Conservation (phyloP, 2,329 filamentous ascomycete species). For the Clonostachys chloroleuca region DNA sequence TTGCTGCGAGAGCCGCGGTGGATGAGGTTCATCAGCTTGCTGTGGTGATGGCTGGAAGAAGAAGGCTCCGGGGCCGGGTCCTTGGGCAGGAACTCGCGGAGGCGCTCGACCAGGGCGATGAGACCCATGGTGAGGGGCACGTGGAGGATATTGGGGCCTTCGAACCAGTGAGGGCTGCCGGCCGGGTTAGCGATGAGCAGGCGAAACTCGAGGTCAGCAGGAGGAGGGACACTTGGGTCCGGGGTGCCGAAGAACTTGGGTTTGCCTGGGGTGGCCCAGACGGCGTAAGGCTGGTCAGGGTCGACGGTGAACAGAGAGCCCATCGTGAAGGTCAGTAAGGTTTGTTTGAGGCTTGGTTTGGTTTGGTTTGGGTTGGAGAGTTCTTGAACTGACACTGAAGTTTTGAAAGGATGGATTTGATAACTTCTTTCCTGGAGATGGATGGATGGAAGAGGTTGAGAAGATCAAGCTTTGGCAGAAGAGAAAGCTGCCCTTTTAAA, state of each 20-base stretch:
- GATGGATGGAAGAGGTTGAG: too few relatives aligned
- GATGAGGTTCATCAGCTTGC: slow-evolving; percentile 1
- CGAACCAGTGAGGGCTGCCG: slow-evolving; percentile 15
- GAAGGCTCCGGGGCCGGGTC: not conserved
- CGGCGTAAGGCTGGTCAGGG: not conserved
- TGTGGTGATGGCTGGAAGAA: not conserved
- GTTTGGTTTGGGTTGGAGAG: not conserved
- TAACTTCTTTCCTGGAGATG: too few relatives aligned
- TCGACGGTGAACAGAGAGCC: not conserved
- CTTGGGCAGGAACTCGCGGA: slow-evolving; percentile 7
- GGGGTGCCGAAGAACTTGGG: not conserved
- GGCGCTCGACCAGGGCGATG: slow-evolving; percentile 13
- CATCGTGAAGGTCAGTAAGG: not conserved
- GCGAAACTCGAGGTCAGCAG: slow-evolving; percentile 10
- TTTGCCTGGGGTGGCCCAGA: too few relatives aligned
- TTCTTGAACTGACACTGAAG: too few relatives aligned
- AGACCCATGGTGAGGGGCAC: slow-evolving; percentile 11
- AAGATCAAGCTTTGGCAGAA: too few relatives aligned
- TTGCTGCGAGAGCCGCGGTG: not conserved
- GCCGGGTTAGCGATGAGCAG: slow-evolving; percentile 12
- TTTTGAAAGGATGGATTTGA: too few relatives aligned
- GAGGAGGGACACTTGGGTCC: slow-evolving; percentile 1
- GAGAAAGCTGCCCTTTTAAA: too few relatives aligned
- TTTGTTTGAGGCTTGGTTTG: not conserved
- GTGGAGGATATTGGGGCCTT: slow-evolving; percentile 7